Base-by-base conservation (phyloP, 768 basidiomycete genomes). In the Collybiopsis confluens region DNA sequence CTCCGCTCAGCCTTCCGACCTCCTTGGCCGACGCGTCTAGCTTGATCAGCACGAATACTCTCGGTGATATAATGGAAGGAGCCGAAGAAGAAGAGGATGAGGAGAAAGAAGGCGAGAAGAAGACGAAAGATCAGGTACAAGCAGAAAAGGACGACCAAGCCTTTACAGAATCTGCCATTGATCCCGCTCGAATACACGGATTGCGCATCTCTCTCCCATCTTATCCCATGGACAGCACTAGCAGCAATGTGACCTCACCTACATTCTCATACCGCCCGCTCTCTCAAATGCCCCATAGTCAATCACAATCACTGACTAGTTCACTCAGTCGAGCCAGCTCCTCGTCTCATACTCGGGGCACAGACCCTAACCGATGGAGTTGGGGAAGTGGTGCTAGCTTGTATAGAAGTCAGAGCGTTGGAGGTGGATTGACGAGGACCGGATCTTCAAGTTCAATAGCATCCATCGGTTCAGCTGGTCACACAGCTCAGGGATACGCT, bases 41-140 rank as follows among this genome's bases (percentile, higher is more conserved):
- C 15, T 4, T 45, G 24, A 36, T 33, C 9, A 45, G 37, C 27
- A 48, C n/a, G 11, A 30, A 38, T 35, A 73, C 73, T 0, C 66
- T 85, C n/a, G 81, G 79, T 45, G 80, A 83, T 59, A 85, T 85
- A 30, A 76, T 78, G 8, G 83, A 85, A 61, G 80, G 79, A n/a
- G 78, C 77, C 26, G 83, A 84, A 59, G 80, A 81, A 18, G 81
- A 84, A 42, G 82, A 80, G 21, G 69, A 70, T 16, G 45, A 45
- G 11, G 55, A 59, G 38, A 53, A 58, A 3, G 60, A 56, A 11
- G 61, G n/a, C n/a, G n/a, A n/a, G n/a, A n/a, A 60, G 8, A 33
- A 47, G 49, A 0, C 53, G 46, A 56, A 62, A 55, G 13, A 40
- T 47, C 15, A 44, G 59, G 16, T 57, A 42, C 27, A 60, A 33